phyloP scores from a whole-genome alignment of 495 filamentous ascomycete genomes.

The Echria macrotheca region DNA sequence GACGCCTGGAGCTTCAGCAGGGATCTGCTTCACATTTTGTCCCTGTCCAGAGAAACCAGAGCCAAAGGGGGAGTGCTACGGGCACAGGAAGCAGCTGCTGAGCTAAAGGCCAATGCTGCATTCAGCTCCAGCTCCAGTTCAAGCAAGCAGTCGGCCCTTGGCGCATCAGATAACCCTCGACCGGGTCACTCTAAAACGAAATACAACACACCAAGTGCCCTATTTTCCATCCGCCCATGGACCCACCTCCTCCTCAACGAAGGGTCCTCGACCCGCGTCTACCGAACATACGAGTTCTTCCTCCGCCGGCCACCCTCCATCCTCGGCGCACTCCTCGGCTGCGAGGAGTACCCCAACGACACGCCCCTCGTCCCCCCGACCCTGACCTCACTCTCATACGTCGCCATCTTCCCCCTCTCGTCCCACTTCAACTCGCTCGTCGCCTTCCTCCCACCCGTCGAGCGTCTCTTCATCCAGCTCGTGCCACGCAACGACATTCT shows the following conservation, averaged over 20 bases:
- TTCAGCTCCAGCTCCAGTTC: not conserved
- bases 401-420: slow-evolving; percentile 42
- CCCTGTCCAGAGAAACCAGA: slow-evolving; percentile 18
- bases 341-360: slow-evolving; percentile 27
- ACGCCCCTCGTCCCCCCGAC: slow-evolving; percentile 28
- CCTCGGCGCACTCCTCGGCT: slow-evolving; percentile 32
- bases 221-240: slow-evolving; percentile 39
- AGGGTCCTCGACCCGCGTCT: slow-evolving; percentile 34
- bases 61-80: too few relatives aligned
- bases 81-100: not conserved
- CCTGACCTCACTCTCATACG: slow-evolving; percentile 39
- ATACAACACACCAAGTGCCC: not conserved
- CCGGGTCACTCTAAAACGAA: not conserved
- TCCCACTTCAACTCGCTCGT: slow-evolving; percentile 34
- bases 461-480: slow-evolving; percentile 41
- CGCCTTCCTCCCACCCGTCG: slow-evolving; percentile 31
- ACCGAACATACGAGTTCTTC: slow-evolving; percentile 36
- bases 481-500: slow-evolving; percentile 37
- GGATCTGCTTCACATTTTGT: slow-evolving; percentile 41
- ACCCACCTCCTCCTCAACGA: slow-evolving; percentile 39
- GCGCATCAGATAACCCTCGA: too few relatives aligned
- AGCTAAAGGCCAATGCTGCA: not conserved
- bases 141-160: not conserved
- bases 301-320: slow-evolving; percentile 34
- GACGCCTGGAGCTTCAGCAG: slow-evolving; percentile 35